A percentile compares a stretch with the other conserved stretches of the same genome.
Conservation (phyloP, 1,284 basidiomycete species). For the Thecaphora thlaspeos region DNA sequence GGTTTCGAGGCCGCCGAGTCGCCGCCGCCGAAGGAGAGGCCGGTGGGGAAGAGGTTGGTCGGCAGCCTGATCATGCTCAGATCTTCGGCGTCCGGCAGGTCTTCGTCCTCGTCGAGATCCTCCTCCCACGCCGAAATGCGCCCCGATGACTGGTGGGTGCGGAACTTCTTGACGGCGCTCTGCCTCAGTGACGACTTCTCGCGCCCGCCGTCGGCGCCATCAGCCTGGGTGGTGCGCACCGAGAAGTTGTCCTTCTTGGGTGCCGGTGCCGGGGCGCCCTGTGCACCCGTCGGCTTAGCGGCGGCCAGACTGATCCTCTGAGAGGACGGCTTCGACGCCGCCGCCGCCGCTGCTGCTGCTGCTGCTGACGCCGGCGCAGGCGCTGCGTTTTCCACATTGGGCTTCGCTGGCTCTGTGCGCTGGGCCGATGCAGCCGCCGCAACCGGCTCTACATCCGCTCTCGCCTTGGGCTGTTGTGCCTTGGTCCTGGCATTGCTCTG, state of each 20-base stretch:
- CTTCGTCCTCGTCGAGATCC: slow-evolving; percentile 50
- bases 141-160: slow-evolving; percentile 50
- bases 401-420: too few species aligned
- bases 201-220: slow-evolving; percentile 17
- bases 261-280: background rate
- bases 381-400: slow-evolving; percentile 15
- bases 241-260: slow-evolving; percentile 39
- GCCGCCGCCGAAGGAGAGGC: slow-evolving; percentile 39
- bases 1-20: background rate
- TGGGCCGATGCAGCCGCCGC: too few species aligned
- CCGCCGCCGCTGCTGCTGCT: slow-evolving; percentile 18
- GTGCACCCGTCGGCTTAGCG: slow-evolving; percentile 13
- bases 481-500: background rate
- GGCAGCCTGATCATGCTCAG: slow-evolving; percentile 55
- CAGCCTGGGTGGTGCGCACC: slow-evolving; percentile 25
- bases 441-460: too few species aligned
- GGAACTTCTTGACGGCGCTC: slow-evolving; percentile 42
- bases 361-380: slow-evolving; percentile 12
- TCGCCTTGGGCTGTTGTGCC: too few species aligned
- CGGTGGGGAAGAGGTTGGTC: slow-evolving; percentile 44
- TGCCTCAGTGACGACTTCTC: slow-evolving; percentile 51
- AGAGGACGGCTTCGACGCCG: slow-evolving; percentile 23
- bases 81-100: slow-evolving; percentile 45
- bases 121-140: slow-evolving; percentile 51
- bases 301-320: slow-evolving; percentile 24